Conservation (phyloP, 345 rosid species). For the Durio zibethinus region DNA sequence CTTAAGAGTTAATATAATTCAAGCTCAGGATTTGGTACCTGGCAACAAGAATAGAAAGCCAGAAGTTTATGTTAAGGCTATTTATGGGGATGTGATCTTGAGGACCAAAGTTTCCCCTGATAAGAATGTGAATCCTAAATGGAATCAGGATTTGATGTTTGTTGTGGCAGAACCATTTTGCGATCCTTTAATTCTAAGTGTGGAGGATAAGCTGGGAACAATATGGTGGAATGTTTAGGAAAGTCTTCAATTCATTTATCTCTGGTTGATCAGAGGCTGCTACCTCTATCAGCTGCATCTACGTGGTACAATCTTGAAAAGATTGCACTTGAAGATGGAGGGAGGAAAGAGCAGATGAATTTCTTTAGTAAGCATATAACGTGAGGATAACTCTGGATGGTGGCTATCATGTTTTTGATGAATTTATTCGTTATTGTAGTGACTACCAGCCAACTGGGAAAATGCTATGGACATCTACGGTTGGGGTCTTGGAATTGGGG, state of each 20-base stretch:
- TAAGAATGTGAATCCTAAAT: constrained; percentile 31
- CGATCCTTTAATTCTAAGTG: constrained; percentile 35
- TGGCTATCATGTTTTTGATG: constrained; percentile 42
- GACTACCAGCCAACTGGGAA: constrained; percentile 34
- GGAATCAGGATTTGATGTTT: constrained; percentile 57
- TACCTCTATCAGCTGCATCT: background rate
- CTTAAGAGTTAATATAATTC: constrained; percentile 37
- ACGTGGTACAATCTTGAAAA: background rate
- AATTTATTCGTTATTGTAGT: constrained; percentile 32
- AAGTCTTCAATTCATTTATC: background rate
- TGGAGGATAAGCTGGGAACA: constrained; percentile 29
- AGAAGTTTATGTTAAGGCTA: constrained; percentile 37
- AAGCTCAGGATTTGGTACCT: constrained; percentile 44
- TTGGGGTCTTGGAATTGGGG: constrained; percentile 43
- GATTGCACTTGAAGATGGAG: background rate
- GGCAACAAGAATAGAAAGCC: constrained; percentile 24
- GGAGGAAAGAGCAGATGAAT: constrained; percentile 20
- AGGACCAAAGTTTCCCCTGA: constrained; percentile 30
- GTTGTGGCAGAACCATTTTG: constrained; percentile 49
- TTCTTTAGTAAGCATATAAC: constrained; percentile 35
- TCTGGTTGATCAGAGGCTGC: background rate
- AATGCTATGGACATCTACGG: constrained; percentile 25
- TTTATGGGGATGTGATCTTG: constrained; percentile 28
- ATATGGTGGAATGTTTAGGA: background rate
- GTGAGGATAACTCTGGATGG: constrained; percentile 36